Evolutionary conservation across 2,329 filamentous ascomycete genomes (phyloP), one percentile per base, ranked within the genome.

Genomic region (Clonostachys chloroleuca): DNA sequence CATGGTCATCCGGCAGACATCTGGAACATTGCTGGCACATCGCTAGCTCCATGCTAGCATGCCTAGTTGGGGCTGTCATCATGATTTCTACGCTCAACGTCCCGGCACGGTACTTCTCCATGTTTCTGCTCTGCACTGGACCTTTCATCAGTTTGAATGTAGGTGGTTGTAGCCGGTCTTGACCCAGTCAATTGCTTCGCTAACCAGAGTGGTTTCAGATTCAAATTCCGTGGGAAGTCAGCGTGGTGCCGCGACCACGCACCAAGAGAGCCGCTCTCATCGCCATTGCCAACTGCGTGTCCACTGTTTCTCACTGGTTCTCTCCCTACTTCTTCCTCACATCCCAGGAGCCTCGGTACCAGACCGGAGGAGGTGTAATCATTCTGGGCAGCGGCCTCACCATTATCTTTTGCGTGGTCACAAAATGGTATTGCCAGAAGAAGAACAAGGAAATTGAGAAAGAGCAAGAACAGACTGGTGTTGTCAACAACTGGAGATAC

Each of bases 201-300:
- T 44, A 44, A n/a, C 10, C 17, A 2, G 18, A 36, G n/a, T n/a
- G 9, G 8, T 3, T 34, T 60, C 69, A 69, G 42, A 52, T 71
- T 34, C 66, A 70, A 50, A 56, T 70, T 2, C 65, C 66, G 0
- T 72, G 68, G 68, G 67, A 70, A 44, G 69, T 68, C 0, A 69
- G 65, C 0, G 58, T 70, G 0, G 67, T 72, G 0, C 68, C 69
- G 3, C 58, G 62, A 0, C 68, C 69, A 0, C 59, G 67, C 2
- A 66, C 59, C 12, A 72, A 72, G 48, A 61, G 64, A 35, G 69
- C 69, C 0, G 69, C 68, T 0, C 60, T 72, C 2, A 66, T 72
- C 43, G 68, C 69, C 1, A 68, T 70, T 41, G 67, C 68, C 6
- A 71, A 72, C 43, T 67, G 62, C 34, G 60, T 69, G 2, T 65